Conservation (phyloP, 441 rosid genomes). For the Pelargonium fulgidum region DNA sequence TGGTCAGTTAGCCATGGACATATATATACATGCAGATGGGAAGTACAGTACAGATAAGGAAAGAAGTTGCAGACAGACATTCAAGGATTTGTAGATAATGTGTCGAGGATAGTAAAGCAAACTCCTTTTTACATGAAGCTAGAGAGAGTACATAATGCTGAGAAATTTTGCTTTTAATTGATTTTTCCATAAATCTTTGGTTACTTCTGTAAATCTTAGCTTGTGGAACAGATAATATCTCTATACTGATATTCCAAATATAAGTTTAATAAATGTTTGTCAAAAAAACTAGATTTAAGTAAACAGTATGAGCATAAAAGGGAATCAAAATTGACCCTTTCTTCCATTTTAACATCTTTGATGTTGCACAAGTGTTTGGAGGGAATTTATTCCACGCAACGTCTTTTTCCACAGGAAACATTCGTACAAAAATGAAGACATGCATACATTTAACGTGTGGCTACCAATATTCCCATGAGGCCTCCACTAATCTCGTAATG, state of each 20-base stretch:
- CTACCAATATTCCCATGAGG: slow-evolving; percentile 79
- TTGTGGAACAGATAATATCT: background rate
- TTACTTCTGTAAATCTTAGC: background rate
- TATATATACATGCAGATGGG: background rate
- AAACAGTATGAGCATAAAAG: too few species aligned
- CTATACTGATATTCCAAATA: background rate
- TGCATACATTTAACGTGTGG: slow-evolving; percentile 28
- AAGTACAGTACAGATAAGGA: background rate
- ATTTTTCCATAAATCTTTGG: background rate
- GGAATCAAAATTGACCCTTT: too few species aligned
- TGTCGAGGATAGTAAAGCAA: slow-evolving; percentile 4
- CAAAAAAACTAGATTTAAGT: too few species aligned
- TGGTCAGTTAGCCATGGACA: background rate
- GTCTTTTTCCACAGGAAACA: too few species aligned
- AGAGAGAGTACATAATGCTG: slow-evolving; percentile 2
- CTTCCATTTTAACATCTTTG: too few species aligned
- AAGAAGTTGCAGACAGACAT: slow-evolving; percentile 4
- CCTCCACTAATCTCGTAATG: slow-evolving; percentile 74
- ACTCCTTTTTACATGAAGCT: too few species aligned
- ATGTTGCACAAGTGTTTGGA: background rate
- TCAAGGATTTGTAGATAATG: slow-evolving; percentile 11
- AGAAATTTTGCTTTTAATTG: background rate
- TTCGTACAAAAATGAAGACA: too few species aligned
- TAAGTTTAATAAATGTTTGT: too few species aligned
- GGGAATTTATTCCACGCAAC: background rate